Percentiles rank a stretch among this genome's conserved stretches.
phyloP scores from a whole-genome alignment of 306 rosid species.

The Lablab purpureus region DNA sequence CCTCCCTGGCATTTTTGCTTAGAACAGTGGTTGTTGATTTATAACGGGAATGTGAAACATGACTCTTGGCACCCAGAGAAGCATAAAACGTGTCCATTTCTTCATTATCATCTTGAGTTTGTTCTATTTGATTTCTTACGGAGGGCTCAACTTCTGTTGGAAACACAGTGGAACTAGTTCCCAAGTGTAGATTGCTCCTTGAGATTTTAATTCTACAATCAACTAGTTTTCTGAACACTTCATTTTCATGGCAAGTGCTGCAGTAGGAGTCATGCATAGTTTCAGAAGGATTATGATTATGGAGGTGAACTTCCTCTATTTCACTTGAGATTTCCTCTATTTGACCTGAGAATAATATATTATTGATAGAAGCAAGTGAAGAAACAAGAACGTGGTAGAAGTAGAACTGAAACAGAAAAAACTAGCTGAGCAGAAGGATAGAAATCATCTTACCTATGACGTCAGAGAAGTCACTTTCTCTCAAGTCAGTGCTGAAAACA shows the following conservation, averaged over 20 bases:
- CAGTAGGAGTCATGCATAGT: no score
- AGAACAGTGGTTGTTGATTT: not conserved
- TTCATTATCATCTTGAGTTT: no score
- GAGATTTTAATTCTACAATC: no score
- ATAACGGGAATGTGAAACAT: no score
- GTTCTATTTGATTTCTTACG: no score
- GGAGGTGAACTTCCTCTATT: not conserved
- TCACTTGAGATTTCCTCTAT: not conserved
- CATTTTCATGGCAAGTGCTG: no score
- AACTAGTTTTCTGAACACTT: no score
- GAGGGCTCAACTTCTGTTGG: no score
- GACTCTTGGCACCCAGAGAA: slow-evolving; percentile 8
- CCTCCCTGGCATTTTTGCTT: not conserved
- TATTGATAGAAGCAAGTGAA: not conserved
- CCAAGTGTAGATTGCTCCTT: no score
- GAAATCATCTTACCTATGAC: no score
- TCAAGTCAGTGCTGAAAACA: not conserved
- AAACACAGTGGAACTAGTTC: no score
- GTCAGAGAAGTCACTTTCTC: not conserved
- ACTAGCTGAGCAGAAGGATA: not conserved
- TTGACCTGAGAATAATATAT: not conserved
- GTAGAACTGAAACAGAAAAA: not conserved
- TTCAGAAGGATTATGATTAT: no score
- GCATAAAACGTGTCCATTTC: slow-evolving; percentile 29
- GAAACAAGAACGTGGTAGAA: not conserved